Evolutionary conservation across 2,329 filamentous ascomycete genomes (phyloP), one percentile per base, ranked within the genome.

Genomic region (Colletotrichum nymphaeae): DNA sequence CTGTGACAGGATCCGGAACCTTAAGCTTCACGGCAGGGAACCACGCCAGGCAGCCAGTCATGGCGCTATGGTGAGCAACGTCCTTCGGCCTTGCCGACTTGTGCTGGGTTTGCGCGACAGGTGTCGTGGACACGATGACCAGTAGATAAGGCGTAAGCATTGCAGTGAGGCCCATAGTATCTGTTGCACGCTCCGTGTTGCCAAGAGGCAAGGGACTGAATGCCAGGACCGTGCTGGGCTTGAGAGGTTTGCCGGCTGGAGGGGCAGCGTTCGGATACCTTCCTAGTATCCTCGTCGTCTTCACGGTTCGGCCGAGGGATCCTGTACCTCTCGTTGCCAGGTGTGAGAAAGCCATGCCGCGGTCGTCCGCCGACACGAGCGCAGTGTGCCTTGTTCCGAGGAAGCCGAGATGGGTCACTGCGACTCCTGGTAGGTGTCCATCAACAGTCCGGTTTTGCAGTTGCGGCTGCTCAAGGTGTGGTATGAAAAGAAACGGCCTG

Each of bases 331-430:
- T 89, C 11, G 95, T 97, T 11, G 97, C 97, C 11, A 99, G 89
- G 83, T 99, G 97, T 3, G 97, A 98, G 81, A 99, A 99, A 0
- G 97, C 96, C 97, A 99, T 99, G 24, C 97, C 97, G 62, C 91
- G 91, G 78, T 97, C 94, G 82, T 99, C 95, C 2, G 97, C 97
- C 4, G 97, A 99, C 12, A 98, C 95, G 5, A 99, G 87, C 4
- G 97, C 97, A 16, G 97, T 99, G 78, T 97, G 95, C 72, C 97
- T 90, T 3, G 94, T 98, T 8, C 96, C 97, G 6, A 99, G 87
- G 80, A 99, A 99, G 0, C 96, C 97, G n/a, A 99, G 84, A 82
- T 99, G 95, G 7, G 97, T 91, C 57, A 99, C 91, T 3, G 94
- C 89, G 37, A 92, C 91, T 73, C 93, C 93, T 6, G 91, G 88